These are phyloP conservation scores for Yarrowia sp. DNA, from an alignment of 805 yeast species.

Conservation along the genomic window DNA sequence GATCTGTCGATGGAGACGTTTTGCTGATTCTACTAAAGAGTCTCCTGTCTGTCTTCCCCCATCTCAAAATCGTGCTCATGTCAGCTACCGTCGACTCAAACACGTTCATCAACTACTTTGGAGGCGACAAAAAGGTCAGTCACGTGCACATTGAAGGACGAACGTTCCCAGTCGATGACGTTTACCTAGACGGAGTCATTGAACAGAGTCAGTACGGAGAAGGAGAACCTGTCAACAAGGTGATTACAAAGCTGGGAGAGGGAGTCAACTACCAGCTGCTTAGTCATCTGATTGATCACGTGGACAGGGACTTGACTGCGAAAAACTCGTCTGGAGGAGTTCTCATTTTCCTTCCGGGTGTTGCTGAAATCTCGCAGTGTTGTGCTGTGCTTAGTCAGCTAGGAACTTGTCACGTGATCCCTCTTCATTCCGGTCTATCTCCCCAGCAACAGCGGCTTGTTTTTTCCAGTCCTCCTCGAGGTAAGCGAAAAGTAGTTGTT, in stretches of 20 bases:
- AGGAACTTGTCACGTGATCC: slow-evolving; percentile 54
- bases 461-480: slow-evolving; percentile 62
- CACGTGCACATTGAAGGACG: slow-evolving; percentile 90
- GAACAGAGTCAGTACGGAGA: slow-evolving; percentile 42
- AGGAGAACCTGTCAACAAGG: slow-evolving; percentile 47
- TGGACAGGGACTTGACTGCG: slow-evolving; percentile 59
- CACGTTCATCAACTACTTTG: slow-evolving; percentile 72
- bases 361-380: slow-evolving; percentile 74
- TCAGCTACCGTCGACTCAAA: slow-evolving; percentile 88
- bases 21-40: slow-evolving; percentile 76
- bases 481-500: slow-evolving; percentile 77
- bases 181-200: slow-evolving; percentile 72
- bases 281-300: slow-evolving; percentile 58
- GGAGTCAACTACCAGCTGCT: slow-evolving; percentile 77
- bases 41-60: slow-evolving; percentile 56
- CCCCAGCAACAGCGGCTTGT: slow-evolving; percentile 84
- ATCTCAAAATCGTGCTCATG: slow-evolving; percentile 80
- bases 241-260: slow-evolving; percentile 47
- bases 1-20: slow-evolving; percentile 90
- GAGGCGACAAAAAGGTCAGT: slow-evolving; percentile 52
- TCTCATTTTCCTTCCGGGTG: slow-evolving; percentile 87
- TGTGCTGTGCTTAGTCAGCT: slow-evolving; percentile 53
- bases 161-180: slow-evolving; percentile 87
- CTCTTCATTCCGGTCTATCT: slow-evolving; percentile 86
- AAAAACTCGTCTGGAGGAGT: slow-evolving; percentile 69